Percentiles rank a stretch among this genome's conserved stretches.
These are phyloP conservation scores for Candida sonorensis DNA, from an alignment of 805 yeast genomes.

Conservation along the genomic window DNA sequence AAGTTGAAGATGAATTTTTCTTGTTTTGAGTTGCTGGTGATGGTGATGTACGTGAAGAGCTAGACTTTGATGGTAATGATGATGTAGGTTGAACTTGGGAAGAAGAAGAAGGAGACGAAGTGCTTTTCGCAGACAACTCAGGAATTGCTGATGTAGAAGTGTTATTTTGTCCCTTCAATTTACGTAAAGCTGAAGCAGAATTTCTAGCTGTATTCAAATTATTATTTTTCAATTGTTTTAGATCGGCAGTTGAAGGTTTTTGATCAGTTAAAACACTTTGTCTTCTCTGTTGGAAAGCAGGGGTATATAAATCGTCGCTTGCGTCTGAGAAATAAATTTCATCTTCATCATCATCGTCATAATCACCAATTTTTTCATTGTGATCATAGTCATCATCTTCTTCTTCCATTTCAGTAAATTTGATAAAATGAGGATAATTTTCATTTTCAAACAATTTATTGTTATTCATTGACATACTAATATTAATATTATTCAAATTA, in stretches of 20 bases:
- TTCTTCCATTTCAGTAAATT: no score
- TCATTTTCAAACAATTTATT: constrained; percentile 12
- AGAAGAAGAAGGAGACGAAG: constrained; percentile 3
- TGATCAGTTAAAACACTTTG: constrained; percentile 17
- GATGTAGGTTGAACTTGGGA: neutral
- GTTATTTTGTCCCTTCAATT: constrained; percentile 14
- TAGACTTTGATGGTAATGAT: no score
- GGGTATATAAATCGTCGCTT: constrained; percentile 23
- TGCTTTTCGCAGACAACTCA: constrained; percentile 1
- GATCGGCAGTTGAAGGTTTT: constrained; percentile 9
- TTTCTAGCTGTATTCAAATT: no score
- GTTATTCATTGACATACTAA: constrained; percentile 1
- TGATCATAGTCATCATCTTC: no score
- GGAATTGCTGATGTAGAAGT: no score
- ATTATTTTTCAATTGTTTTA: no score
- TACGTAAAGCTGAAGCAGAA: constrained; percentile 17
- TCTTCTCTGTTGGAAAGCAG: constrained; percentile 24
- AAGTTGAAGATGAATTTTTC: neutral
- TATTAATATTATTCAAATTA: neutral
- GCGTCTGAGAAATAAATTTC: constrained; percentile 18
- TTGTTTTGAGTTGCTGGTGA: no score
- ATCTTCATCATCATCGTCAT: constrained; percentile 16
- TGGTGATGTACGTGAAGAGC: neutral
- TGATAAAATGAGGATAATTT: no score
- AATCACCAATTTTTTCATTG: no score